Conservation (phyloP, 108 stramenopile genomes). For the Schizochytrium sp. region DNA sequence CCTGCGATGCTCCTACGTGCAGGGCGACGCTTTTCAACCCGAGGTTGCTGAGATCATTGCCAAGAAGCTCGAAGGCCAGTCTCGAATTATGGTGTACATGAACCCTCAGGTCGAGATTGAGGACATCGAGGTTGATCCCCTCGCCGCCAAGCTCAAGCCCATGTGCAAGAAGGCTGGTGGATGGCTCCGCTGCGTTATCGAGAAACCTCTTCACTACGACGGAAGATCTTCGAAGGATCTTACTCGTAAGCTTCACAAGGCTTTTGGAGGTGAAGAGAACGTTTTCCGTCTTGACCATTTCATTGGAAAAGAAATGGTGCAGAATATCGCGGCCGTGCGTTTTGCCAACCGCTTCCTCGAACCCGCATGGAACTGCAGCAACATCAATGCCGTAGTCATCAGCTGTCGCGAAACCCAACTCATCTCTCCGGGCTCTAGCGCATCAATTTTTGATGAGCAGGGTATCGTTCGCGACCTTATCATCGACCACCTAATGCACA, state of each 20-base stretch:
- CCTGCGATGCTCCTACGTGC: constrained; percentile 77
- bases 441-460: constrained; percentile 90
- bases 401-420: constrained; percentile 80
- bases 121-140: constrained; percentile 82
- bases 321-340: constrained; percentile 89
- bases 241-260: constrained; percentile 74
- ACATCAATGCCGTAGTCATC: constrained; percentile 68
- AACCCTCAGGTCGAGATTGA: constrained; percentile 96
- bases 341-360: constrained; percentile 94
- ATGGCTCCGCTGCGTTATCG: constrained; percentile 91
- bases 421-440: constrained; percentile 82
- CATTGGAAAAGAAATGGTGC: constrained; percentile 98
- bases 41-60: background rate
- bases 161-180: constrained; percentile 80
- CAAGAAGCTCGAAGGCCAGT: background rate
- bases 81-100: constrained; percentile 86
- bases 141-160: constrained; percentile 78
- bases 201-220: constrained; percentile 97
- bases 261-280: constrained; percentile 84
- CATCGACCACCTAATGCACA: constrained; percentile 83
- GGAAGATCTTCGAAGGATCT: constrained; percentile 84
- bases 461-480: constrained; percentile 80
- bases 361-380: constrained; percentile 82
- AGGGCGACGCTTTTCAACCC: constrained; percentile 75
- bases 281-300: constrained; percentile 97